Percentiles rank a stretch among this genome's conserved stretches.
Conservation (phyloP, 2,329 filamentous ascomycete species). For the Colletotrichum orbiculare region DNA sequence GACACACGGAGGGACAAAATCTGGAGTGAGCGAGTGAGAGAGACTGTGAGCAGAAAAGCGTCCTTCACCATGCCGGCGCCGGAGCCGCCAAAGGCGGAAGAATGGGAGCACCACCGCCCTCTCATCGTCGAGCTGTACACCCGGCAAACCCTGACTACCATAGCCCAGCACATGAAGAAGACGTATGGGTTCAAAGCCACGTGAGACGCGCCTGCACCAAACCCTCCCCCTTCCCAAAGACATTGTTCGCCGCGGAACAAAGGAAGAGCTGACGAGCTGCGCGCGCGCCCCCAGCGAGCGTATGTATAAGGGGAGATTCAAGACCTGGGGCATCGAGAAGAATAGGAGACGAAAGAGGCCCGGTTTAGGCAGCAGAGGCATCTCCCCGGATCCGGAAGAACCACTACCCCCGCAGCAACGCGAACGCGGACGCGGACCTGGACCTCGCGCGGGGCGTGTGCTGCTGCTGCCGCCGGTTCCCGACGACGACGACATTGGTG, state of each 20-base stretch:
- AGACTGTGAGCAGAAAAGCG: not conserved
- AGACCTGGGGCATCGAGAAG: slow-evolving; percentile 30
- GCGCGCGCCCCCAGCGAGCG: slow-evolving; percentile 9
- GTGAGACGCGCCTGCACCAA: slow-evolving; percentile 9
- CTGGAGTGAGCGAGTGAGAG: not conserved
- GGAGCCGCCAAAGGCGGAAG: slow-evolving; percentile 25
- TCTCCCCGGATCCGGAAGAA: no score
- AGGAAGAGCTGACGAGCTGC: not conserved
- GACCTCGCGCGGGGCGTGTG: no score
- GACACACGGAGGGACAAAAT: no score
- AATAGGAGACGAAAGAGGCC: slow-evolving; percentile 8
- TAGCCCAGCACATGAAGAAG: slow-evolving; percentile 14
- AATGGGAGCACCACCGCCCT: slow-evolving; percentile 26
- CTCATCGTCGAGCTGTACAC: slow-evolving; percentile 26
- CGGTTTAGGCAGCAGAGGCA: not conserved
- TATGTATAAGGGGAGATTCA: slow-evolving; percentile 33
- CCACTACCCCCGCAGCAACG: not conserved
- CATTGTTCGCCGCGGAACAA: no score
- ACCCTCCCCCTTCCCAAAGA: not conserved
- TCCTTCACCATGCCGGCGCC: slow-evolving; percentile 7
- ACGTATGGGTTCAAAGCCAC: slow-evolving; percentile 25
- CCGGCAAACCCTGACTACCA: slow-evolving; percentile 14
- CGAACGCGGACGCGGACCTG: not conserved
- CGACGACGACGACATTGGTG: no score
- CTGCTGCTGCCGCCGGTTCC: no score